Evolutionary conservation across 2,329 filamentous ascomycete genomes (phyloP).

Genomic region (Monilinia fructigena): DNA sequence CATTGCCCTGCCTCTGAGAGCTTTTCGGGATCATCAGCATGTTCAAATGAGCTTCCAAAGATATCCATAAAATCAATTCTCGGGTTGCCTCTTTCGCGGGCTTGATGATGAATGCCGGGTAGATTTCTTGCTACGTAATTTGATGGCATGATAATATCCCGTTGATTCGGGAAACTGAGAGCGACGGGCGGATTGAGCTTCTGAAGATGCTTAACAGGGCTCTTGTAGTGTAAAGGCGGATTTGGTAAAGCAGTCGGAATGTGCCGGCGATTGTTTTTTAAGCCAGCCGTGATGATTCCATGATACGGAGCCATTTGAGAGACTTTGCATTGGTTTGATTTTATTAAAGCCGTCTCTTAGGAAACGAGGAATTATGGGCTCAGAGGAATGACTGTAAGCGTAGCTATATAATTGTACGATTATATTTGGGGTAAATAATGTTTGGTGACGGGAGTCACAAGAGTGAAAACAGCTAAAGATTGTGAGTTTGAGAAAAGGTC

Average conservation of each 20-base stretch:
- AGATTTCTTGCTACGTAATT: conserved; percentile 4
- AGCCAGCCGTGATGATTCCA: conserved; percentile 20
- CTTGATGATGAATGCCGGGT: conserved; percentile 20
- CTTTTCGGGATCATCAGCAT: conserved; percentile 12
- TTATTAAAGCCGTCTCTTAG: neutral
- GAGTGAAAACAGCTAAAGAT: neutral
- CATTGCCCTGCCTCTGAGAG: conserved; percentile 16
- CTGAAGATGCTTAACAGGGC: conserved; percentile 11
- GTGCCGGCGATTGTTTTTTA: conserved; percentile 7
- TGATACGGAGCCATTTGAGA: conserved; percentile 21
- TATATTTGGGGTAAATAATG: neutral
- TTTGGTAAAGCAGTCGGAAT: neutral
- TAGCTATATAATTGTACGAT: neutral
- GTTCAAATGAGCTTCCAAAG: conserved; percentile 13
- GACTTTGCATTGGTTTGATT: conserved; percentile 12
- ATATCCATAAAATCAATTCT: conserved; percentile 16
- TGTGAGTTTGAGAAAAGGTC: neutral
- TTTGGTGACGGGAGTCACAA: neutral
- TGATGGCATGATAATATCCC: conserved; percentile 11
- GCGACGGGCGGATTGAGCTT: conserved; percentile 10
- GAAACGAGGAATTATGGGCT: neutral
- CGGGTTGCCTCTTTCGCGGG: conserved; percentile 13
- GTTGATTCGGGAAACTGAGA: conserved; percentile 2
- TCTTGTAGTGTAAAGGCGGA: conserved; percentile 2
- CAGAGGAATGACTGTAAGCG: neutral